phyloP scores from a whole-genome alignment of 2,329 filamentous ascomycete species.

The Talaromyces pinophilus region DNA sequence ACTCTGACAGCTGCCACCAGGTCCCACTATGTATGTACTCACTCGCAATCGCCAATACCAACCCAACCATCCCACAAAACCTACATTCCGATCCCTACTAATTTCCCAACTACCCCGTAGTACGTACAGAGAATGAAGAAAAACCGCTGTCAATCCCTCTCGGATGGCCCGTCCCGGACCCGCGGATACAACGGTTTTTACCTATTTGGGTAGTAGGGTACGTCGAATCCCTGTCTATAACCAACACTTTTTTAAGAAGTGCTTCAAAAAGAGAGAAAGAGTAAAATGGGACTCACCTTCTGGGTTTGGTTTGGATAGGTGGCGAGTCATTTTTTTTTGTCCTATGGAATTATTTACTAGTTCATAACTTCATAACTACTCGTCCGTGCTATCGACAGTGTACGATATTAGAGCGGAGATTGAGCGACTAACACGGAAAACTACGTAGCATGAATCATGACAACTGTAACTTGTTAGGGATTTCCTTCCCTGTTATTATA shows the following conservation, averaged over 20 bases:
- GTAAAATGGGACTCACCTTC: background rate
- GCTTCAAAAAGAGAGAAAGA: background rate
- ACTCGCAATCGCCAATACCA: background rate
- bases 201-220: background rate
- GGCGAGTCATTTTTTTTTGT: background rate
- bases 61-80: background rate
- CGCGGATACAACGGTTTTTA: conserved; percentile 3
- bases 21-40: background rate
- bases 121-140: background rate
- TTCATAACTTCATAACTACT: background rate
- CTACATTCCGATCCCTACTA: background rate
- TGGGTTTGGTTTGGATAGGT: background rate
- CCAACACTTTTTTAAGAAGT: background rate
- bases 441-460: background rate
- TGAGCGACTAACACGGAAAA: background rate
- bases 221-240: background rate
- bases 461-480: background rate
- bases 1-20: background rate
- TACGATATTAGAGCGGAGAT: background rate
- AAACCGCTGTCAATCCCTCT: background rate
- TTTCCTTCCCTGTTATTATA: background rate
- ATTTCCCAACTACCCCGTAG: background rate
- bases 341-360: background rate
- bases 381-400: background rate
- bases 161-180: background rate